Base-by-base conservation (phyloP, 78 protist species). In the Acrasis kona region DNA sequence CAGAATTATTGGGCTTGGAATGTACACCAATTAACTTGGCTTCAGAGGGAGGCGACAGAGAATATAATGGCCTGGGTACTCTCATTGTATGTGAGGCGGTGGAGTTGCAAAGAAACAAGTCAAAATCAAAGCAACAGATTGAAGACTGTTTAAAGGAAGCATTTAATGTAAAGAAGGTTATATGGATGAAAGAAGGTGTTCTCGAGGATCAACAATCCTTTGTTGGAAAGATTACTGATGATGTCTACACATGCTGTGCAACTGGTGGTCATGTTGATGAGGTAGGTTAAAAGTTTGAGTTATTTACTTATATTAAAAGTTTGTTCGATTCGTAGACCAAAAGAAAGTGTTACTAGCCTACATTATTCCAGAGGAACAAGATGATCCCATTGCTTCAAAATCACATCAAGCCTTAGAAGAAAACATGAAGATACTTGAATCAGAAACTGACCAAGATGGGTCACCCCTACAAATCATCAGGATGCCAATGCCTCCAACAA, bases 391-490 rank as follows among this genome's bases (percentile, higher is more conserved):
- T 39, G 67, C 41, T 19, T 50, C 7, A 67, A 8, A 7, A 7
- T 35, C 73, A 31, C 5, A 72, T 7, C 31, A 32, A 19, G 73
- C 31, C 5, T 5, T 67, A 5, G 73, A 67, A 5, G 73, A 30
- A 72, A 74, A 74, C 36, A 5, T 9, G 7, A 32, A 74, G 27
- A 41, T 41, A 7, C 67, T 74, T 31, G 30, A 41, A 5, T 7
- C 28, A 68, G 78, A 41, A 50, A 74, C 78, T 9, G 78, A 74
- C 7, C 78, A 74, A 72, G 78, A 74, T 39, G 78, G 78, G 67
- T 5, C 7, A 8, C 67, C 67, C 30, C 7, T 74, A 19, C 5
- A 72, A 37, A 39, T 50, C 19, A 50, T 50, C 19, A 67, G 71
- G 19, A 67, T 67, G 19, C 71, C 71, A 38, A n/a, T 67, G 19